Base-by-base conservation (phyloP, 345 rosid genomes). In the Chamaenerion angustifolium region DNA sequence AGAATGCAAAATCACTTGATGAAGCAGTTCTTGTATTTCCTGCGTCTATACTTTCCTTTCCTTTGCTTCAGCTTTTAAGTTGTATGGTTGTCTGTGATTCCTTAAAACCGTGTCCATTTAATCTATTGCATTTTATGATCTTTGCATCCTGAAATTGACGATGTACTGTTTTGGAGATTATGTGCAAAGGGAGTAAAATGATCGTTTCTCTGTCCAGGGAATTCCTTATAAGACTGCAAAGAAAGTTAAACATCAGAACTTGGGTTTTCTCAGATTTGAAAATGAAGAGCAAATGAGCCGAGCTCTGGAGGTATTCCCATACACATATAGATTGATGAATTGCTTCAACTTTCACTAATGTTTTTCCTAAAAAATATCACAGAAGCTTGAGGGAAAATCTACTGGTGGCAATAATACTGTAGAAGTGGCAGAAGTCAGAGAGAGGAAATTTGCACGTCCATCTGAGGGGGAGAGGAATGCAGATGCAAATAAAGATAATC, bases 211-310 rank as follows among this genome's bases (percentile, higher is more conserved):
- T 51, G 64, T 41, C 47, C 68, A 86, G 95, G 89, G 83, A 49
- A 57, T 83, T 60, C 14, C 55, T 11, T 78, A 58, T 53, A 75
- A 72, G 68, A 78, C 67, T 59, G 85, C 75, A 0, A 86, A 86
- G 87, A 86, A 86, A 57, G 86, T 78, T 77, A 63, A 76, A 65
- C 92, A 85, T 65, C 83, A 83, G 95, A 37, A 60, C 10, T 88
- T 86, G 44, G 95, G 95, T 59, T 83, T 86, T 68, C 77, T 90
- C 58, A 78, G 67, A 52, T 90, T 86, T 58, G 94, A 76, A 66
- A 68, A 63, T 62, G 49, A 68, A n/a, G 83, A 83, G 57, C 86
- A 76, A 48, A 49, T 86, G 72, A 60, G 70, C 57, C 72, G 40
- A 40, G 85, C 86, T 49, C 27, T 70, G 21, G 64, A 80, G 98